Conservation (phyloP, 2,329 filamentous ascomycete genomes). For the Neophaeococcomyces mojaviensis region DNA sequence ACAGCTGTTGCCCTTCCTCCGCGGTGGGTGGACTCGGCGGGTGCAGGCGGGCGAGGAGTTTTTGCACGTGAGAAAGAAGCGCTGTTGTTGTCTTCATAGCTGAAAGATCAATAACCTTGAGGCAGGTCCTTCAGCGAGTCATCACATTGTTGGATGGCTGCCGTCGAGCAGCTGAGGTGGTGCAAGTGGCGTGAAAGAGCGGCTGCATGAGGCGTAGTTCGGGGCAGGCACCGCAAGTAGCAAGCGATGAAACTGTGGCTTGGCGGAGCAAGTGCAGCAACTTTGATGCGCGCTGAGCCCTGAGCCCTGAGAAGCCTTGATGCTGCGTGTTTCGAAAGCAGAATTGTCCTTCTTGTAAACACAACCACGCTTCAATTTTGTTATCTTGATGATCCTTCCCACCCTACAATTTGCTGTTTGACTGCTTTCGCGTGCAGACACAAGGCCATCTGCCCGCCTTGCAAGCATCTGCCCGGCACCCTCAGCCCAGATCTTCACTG, state of each 20-base stretch:
- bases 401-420: conserved; percentile 26
- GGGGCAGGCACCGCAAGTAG: neutral
- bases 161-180: neutral
- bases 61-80: conserved; percentile 35
- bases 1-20: conserved; percentile 52
- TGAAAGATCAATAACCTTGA: neutral
- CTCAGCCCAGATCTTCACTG: conserved; percentile 17
- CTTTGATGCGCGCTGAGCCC: conserved; percentile 1
- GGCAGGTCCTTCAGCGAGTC: neutral
- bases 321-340: neutral
- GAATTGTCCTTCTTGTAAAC: conserved; percentile 14
- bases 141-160: neutral
- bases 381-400: conserved; percentile 20
- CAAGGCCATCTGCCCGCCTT: conserved; percentile 13
- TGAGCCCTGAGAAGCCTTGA: neutral
- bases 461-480: conserved; percentile 21
- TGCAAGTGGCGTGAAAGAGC: neutral
- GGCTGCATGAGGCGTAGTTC: neutral
- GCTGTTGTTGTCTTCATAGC: conserved; percentile 47
- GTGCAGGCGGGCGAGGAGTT: conserved; percentile 48
- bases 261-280: conserved; percentile 4
- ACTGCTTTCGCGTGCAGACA: conserved; percentile 26
- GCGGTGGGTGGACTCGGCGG: conserved; percentile 44
- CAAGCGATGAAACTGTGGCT: conserved; percentile 1
- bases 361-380: conserved; percentile 10